Conservation (phyloP, 108 stramenopile species). For the Chaetoceros muelleri region DNA sequence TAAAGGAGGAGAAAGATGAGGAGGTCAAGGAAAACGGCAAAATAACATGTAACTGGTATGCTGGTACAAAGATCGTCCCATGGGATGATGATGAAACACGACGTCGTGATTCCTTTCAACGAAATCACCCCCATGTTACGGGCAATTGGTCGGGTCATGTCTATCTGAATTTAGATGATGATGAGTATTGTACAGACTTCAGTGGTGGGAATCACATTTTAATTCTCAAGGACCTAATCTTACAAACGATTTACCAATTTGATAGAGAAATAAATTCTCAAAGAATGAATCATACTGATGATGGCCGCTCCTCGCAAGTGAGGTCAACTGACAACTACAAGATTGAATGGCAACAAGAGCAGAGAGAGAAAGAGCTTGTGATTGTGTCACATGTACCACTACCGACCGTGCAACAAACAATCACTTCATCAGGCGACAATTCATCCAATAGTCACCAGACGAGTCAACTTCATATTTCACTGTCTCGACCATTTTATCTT, state of each 20-base stretch:
- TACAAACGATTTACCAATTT: not conserved
- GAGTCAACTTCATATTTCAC: not conserved
- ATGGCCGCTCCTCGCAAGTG: too few species aligned
- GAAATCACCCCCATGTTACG: not conserved
- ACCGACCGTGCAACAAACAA: not conserved
- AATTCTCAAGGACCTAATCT: not conserved
- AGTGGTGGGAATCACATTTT: not conserved
- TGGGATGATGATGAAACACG: too few species aligned
- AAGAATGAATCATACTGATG: not conserved
- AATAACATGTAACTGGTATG: too few species aligned
- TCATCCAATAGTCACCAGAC: too few species aligned
- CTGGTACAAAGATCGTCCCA: too few species aligned
- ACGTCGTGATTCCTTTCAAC: too few species aligned
- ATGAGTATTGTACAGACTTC: not conserved
- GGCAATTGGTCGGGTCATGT: not conserved
- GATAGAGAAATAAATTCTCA: not conserved
- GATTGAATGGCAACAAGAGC: too few species aligned
- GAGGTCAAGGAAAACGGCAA: too few species aligned
- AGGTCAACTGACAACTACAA: too few species aligned
- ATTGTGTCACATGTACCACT: not conserved
- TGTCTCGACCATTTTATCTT: not conserved
- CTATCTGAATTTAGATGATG: not conserved
- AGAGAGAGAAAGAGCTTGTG: not conserved
- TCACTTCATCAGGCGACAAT: not conserved
- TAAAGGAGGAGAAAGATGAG: too few species aligned